Conservation (phyloP, 768 basidiomycete species). For the Paxillus ammoniavirescens region DNA sequence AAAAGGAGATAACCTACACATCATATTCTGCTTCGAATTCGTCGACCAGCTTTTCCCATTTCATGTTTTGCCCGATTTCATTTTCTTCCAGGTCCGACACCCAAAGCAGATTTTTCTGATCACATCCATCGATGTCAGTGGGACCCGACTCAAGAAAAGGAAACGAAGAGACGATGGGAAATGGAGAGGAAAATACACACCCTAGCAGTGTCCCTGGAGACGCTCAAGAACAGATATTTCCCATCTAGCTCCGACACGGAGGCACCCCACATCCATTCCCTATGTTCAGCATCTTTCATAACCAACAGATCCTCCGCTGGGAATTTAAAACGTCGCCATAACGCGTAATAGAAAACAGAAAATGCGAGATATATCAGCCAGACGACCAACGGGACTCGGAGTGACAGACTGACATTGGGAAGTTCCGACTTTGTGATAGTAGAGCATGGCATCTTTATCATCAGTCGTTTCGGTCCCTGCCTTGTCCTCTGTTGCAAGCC, state of each 20-base stretch:
- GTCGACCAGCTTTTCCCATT: constrained; percentile 71
- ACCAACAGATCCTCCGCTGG: constrained; percentile 70
- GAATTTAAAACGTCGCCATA: constrained; percentile 3
- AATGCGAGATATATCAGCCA: constrained; percentile 4
- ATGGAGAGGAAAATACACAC: constrained; percentile 35
- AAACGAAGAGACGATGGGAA: background rate
- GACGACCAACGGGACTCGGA: constrained; percentile 1
- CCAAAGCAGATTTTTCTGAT: constrained; percentile 76
- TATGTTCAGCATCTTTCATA: constrained; percentile 60
- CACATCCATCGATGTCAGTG: background rate
- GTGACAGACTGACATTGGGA: constrained; percentile 50
- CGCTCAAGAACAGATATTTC: constrained; percentile 56
- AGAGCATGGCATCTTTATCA: constrained; percentile 71
- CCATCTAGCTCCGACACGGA: constrained; percentile 60
- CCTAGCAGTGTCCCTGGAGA: constrained; percentile 59
- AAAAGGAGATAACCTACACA: constrained; percentile 43
- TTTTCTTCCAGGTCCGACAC: constrained; percentile 61
- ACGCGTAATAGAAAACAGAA: background rate
- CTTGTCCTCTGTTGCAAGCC: constrained; percentile 44
- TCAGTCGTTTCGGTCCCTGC: constrained; percentile 57
- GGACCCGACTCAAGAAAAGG: background rate
- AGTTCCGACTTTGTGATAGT: constrained; percentile 74
- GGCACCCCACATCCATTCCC: constrained; percentile 61
- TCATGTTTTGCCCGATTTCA: constrained; percentile 60
- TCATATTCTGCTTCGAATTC: constrained; percentile 67